These are phyloP conservation scores for Zygosaccharomyces pseudobailii DNA, from an alignment of 1,139 yeast species.

Conservation along the genomic window DNA sequence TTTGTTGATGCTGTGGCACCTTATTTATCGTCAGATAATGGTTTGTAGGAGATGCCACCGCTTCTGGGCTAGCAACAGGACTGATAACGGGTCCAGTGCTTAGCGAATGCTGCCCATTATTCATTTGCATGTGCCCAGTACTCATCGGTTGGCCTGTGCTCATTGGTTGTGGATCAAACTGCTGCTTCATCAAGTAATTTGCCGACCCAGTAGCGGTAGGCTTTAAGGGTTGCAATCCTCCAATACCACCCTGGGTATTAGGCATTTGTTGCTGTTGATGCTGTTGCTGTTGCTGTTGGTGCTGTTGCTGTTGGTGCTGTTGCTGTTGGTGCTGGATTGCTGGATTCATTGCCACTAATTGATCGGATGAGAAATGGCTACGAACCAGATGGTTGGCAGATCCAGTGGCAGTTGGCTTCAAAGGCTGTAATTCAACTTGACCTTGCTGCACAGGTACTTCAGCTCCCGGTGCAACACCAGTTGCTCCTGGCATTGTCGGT, in stretches of 20 bases:
- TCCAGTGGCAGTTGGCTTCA: slow-evolving; percentile 51
- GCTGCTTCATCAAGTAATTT: slow-evolving; percentile 28
- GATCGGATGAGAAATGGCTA: slow-evolving; percentile 14
- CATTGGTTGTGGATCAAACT: slow-evolving; percentile 21
- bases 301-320: slow-evolving; percentile 2
- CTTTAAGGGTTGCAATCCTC: slow-evolving; percentile 18
- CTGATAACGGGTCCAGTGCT: slow-evolving; percentile 6
- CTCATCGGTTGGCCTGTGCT: slow-evolving; percentile 5
- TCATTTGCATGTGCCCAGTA: slow-evolving; percentile 10
- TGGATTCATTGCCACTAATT: background rate
- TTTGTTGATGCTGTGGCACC: slow-evolving; percentile 12
- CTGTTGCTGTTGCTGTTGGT: background rate
- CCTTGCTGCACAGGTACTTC: background rate
- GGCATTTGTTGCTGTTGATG: background rate
- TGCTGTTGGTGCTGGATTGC: background rate
- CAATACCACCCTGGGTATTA: background rate
- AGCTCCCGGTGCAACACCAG: background rate
- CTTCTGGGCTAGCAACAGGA: slow-evolving; percentile 8
- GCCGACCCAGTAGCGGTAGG: slow-evolving; percentile 35
- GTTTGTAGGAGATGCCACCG: slow-evolving; percentile 14
- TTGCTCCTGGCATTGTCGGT: slow-evolving; percentile 5
- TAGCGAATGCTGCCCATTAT: slow-evolving; percentile 3
- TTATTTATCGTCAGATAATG: slow-evolving; percentile 5
- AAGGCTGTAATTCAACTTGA: slow-evolving; percentile 29
- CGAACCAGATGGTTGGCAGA: slow-evolving; percentile 39